These are phyloP conservation scores for Aspergillus costaricaensis DNA, from an alignment of 2,329 filamentous ascomycete species.

Conservation along the genomic window DNA sequence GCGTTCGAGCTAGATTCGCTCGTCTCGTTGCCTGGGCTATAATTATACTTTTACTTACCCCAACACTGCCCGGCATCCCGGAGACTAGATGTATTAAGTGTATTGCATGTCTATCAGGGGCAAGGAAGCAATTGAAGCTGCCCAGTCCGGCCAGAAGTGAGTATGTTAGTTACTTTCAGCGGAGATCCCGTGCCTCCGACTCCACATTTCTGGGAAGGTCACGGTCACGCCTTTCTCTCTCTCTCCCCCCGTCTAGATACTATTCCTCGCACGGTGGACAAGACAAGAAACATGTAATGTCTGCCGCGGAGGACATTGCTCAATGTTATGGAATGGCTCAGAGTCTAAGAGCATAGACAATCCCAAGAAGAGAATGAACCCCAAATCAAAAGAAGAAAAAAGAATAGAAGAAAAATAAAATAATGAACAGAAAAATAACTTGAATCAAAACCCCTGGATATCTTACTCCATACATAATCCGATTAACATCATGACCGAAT, in stretches of 20 bases:
- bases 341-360: too few species aligned
- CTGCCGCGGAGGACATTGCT: too few species aligned
- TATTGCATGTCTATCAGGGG: not conserved
- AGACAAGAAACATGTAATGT: too few species aligned
- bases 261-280: not conserved
- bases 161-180: not conserved
- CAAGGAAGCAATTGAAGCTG: not conserved
- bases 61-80: not conserved
- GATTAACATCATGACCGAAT: slow-evolving; percentile 1
- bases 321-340: too few species aligned
- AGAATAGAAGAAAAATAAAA: not conserved
- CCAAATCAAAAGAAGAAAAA: not conserved
- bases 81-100: not conserved
- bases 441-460: not conserved
- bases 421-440: not conserved
- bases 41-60: not conserved
- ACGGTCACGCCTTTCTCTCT: not conserved
- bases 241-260: too few species aligned
- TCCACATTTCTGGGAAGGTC: not conserved
- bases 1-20: not conserved
- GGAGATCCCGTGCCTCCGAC: not conserved
- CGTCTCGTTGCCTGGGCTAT: not conserved
- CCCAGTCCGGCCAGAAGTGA: not conserved
- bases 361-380: too few species aligned
- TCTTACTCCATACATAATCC: slow-evolving; percentile 4